phyloP scores from a whole-genome alignment of 257 asterid genomes.

The Rhazya stricta region DNA sequence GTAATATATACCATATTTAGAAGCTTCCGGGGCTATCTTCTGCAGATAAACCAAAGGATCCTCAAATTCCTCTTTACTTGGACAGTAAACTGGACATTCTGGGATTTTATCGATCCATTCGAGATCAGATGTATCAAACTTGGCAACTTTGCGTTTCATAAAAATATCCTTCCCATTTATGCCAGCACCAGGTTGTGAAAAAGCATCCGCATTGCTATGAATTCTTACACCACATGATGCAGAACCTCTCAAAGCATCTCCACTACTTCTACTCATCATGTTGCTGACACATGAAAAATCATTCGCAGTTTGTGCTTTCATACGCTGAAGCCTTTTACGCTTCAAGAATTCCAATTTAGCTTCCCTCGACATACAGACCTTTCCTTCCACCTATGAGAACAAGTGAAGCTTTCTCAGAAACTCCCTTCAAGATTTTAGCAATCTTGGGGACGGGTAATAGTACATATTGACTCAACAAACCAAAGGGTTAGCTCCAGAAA shows the following conservation, averaged over 20 bases:
- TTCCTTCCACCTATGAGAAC: slow-evolving; percentile 80
- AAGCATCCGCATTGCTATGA: slow-evolving; percentile 31
- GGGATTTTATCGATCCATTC: slow-evolving; percentile 81
- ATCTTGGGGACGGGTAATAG: background rate
- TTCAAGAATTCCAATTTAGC: slow-evolving; percentile 82
- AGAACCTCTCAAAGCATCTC: slow-evolving; percentile 67
- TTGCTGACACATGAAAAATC: slow-evolving; percentile 39
- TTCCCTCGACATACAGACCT: slow-evolving; percentile 60
- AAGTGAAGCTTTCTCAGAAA: background rate
- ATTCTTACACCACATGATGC: slow-evolving; percentile 84
- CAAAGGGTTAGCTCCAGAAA: background rate
- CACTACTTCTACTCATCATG: slow-evolving; percentile 62
- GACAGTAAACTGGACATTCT: slow-evolving; percentile 83
- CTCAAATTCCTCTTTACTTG: slow-evolving; percentile 80
- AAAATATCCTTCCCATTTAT: slow-evolving; percentile 51
- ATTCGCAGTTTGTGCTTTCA: slow-evolving; percentile 50
- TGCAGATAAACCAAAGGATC: slow-evolving; percentile 87
- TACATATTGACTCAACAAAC: background rate
- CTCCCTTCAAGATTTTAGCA: background rate
- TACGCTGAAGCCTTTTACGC: slow-evolving; percentile 70
- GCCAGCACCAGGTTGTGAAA: slow-evolving; percentile 37
- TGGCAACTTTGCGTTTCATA: slow-evolving; percentile 58
- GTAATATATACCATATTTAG: slow-evolving; percentile 62
- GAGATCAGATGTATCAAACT: slow-evolving; percentile 62
- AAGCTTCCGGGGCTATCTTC: slow-evolving; percentile 96